phyloP scores from a whole-genome alignment of 2,329 filamentous ascomycete genomes.

The Hysterium pulicare region DNA sequence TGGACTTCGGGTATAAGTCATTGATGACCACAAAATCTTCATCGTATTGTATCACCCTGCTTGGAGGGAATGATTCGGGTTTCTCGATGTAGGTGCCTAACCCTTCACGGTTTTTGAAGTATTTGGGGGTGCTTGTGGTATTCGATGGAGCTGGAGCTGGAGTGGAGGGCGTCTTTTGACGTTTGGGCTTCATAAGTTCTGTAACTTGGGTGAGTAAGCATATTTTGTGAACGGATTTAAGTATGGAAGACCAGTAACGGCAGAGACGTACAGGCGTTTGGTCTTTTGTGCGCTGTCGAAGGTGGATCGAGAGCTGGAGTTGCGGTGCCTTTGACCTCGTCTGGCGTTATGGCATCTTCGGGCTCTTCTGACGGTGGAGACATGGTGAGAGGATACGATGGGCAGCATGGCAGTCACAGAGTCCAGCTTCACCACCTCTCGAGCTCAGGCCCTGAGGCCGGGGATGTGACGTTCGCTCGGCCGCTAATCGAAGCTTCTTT shows the following conservation, averaged over 20 bases:
- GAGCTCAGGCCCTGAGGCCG: too few species aligned
- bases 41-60: conserved; percentile 62
- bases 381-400: conserved; percentile 5
- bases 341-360: conserved; percentile 19
- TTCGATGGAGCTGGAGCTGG: conserved; percentile 12
- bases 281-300: conserved; percentile 19
- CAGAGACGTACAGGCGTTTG: conserved; percentile 36
- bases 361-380: conserved; percentile 4
- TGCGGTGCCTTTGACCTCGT: conserved; percentile 18
- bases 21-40: conserved; percentile 72
- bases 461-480: conserved; percentile 1
- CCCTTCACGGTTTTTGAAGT: conserved; percentile 54
- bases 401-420: background rate
- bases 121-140: conserved; percentile 19
- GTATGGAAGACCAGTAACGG: conserved; percentile 15
- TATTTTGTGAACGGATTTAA: too few species aligned
- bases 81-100: conserved; percentile 64
- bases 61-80: conserved; percentile 58
- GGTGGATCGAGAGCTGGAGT: conserved; percentile 5
- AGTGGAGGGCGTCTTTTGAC: conserved; percentile 25
- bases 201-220: conserved; percentile 37
- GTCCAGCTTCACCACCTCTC: too few species aligned
- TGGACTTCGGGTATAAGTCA: conserved; percentile 78
- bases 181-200: conserved; percentile 46
- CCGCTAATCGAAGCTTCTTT: conserved; percentile 6